Evolutionary conservation across 352 stramenopile genomes (phyloP).

Genomic region (Thraustochytrium sp.): DNA sequence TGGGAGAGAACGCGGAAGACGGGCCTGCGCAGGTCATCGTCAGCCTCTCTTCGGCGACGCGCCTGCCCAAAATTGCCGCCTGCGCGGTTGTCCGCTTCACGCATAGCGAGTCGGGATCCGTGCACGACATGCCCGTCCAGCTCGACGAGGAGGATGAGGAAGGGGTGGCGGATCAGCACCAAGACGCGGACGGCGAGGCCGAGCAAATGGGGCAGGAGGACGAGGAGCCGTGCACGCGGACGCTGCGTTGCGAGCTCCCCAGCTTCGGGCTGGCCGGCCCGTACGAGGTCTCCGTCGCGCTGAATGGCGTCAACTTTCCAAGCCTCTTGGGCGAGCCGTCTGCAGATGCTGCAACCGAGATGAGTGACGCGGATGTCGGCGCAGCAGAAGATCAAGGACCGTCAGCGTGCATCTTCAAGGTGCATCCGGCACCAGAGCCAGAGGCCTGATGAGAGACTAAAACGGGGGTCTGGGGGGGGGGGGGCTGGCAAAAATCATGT

Average conservation of each 20-base stretch:
- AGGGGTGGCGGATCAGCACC: neutral
- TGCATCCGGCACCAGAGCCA: too few species aligned
- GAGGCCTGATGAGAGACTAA: too few species aligned
- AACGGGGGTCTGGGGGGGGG: too few species aligned
- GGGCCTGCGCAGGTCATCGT: too few species aligned
- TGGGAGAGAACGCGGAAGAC: too few species aligned
- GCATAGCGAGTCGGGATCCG: neutral
- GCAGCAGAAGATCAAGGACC: too few species aligned
- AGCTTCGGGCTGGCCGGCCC: neutral
- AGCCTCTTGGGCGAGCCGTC: neutral
- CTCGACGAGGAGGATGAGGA: neutral
- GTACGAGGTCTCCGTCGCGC: neutral
- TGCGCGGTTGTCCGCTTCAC: neutral
- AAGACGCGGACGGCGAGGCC: neutral
- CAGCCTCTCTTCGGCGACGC: too few species aligned
- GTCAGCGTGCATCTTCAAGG: too few species aligned
- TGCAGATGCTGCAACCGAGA: neutral
- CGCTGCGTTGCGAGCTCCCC: neutral
- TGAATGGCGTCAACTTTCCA: conserved; percentile 18
- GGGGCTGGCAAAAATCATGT: too few species aligned
- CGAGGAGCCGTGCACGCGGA: neutral
- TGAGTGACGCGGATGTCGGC: too few species aligned
- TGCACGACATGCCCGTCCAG: neutral
- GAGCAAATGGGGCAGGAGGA: neutral
- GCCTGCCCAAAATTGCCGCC: neutral